Evolutionary conservation across 2,329 filamentous ascomycete genomes (phyloP).

Genomic region (Beauveria sp.): DNA sequence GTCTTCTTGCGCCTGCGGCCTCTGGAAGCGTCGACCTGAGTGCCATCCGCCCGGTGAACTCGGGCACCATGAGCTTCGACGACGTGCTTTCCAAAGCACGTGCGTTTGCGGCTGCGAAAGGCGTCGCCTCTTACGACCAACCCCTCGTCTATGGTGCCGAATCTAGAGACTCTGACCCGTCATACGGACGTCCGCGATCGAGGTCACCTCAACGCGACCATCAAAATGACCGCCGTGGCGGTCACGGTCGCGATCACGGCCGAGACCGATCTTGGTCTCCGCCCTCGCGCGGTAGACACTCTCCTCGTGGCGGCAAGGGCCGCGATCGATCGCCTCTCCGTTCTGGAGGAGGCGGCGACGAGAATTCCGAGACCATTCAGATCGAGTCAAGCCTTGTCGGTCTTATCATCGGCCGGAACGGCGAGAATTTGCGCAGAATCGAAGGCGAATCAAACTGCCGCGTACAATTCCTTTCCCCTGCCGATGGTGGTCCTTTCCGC

Average conservation of each 20-base stretch:
- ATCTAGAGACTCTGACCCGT: conserved; percentile 31
- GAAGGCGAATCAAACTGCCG: conserved; percentile 75
- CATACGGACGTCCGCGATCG: conserved; percentile 62
- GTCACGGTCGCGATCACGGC: conserved; percentile 41
- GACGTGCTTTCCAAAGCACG: conserved; percentile 82
- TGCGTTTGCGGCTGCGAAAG: conserved; percentile 73
- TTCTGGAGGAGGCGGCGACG: conserved; percentile 43
- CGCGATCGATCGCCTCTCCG: conserved; percentile 53
- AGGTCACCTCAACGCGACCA: conserved; percentile 67
- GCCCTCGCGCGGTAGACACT: conserved; percentile 49
- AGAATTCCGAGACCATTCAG: conserved; percentile 72
- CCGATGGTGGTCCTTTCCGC: conserved; percentile 65
- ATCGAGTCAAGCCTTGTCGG: conserved; percentile 84
- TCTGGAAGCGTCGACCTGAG: conserved; percentile 76
- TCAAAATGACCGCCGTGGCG: conserved; percentile 71
- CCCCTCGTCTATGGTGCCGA: conserved; percentile 38
- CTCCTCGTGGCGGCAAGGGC: conserved; percentile 47
- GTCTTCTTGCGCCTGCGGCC: conserved; percentile 59
- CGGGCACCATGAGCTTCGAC: conserved; percentile 74
- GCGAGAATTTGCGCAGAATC: conserved; percentile 80
- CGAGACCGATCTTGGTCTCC: conserved; percentile 57
- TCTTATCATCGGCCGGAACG: conserved; percentile 82
- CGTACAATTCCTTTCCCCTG: conserved; percentile 79
- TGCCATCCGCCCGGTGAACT: conserved; percentile 69
- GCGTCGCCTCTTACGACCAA: conserved; percentile 56